phyloP scores from a whole-genome alignment of 345 rosid genomes.

The Pugionium cornutum region DNA sequence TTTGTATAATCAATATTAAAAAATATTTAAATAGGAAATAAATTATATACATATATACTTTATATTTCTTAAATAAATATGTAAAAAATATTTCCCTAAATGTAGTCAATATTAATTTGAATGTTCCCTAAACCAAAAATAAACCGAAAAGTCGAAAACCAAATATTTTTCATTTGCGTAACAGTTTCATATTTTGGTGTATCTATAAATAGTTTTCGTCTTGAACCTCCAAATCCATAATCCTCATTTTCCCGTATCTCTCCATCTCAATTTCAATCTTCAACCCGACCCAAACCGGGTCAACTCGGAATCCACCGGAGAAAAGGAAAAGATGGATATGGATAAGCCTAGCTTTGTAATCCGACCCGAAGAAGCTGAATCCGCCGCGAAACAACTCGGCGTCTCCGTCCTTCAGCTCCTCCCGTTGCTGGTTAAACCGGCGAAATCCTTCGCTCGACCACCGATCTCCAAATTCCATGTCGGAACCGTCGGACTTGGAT shows the following conservation, averaged over 20 bases:
- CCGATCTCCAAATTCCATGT: conserved; percentile 83
- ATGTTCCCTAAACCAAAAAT: neutral
- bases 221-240: conserved; percentile 24
- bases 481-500: conserved; percentile 80
- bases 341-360: conserved; percentile 63
- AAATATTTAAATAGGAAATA: too few species aligned
- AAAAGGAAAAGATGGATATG: conserved; percentile 28
- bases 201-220: conserved; percentile 36
- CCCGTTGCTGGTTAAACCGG: conserved; percentile 63
- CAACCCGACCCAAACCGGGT: conserved; percentile 41
- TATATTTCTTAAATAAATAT: too few species aligned
- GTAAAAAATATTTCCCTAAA: too few species aligned
- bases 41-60: too few species aligned
- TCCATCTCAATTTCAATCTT: conserved; percentile 10
- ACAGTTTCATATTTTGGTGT: conserved; percentile 10
- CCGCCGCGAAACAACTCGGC: conserved; percentile 60
- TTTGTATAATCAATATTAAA: too few species aligned
- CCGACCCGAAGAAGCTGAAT: conserved; percentile 63
- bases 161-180: conserved; percentile 18
- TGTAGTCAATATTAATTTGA: too few species aligned
- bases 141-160: conserved; percentile 9
- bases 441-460: conserved; percentile 70
- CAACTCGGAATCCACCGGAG: conserved; percentile 15
- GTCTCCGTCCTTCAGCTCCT: conserved; percentile 59
- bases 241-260: conserved; percentile 34